These are phyloP conservation scores for Solanum dulcamara DNA, from an alignment of 257 asterid genomes.

Conservation along the genomic window DNA sequence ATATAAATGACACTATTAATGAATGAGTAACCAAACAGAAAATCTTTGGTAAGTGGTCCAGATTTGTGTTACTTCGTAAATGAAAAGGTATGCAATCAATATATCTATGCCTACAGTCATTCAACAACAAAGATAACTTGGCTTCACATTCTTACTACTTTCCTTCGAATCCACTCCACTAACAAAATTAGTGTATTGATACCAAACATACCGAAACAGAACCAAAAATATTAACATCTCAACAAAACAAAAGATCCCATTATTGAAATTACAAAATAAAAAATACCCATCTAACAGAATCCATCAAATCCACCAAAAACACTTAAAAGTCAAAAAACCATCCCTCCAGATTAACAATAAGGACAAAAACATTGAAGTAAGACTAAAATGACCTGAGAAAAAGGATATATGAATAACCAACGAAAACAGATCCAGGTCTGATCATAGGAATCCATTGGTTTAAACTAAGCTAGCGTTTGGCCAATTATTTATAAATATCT, in stretches of 20 bases:
- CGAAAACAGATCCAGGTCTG: neutral
- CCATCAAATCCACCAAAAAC: neutral
- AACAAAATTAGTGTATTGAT: neutral
- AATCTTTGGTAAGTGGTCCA: neutral
- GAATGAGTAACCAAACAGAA: neutral
- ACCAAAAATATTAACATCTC: neutral
- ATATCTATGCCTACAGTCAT: neutral
- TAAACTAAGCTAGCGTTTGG: neutral
- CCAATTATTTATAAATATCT: too few species aligned
- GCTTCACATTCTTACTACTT: neutral
- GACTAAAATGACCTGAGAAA: neutral
- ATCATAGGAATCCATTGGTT: neutral
- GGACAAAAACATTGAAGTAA: neutral
- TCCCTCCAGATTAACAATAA: neutral
- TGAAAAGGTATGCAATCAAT: neutral
- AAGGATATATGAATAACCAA: neutral
- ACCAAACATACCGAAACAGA: neutral
- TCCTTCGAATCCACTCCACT: slow-evolving; percentile 4
- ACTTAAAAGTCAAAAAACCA: neutral
- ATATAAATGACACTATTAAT: neutral
- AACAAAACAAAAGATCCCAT: neutral
- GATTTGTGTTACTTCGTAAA: neutral
- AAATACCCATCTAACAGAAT: neutral
- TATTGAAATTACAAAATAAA: neutral
- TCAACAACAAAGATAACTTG: neutral